phyloP scores from a whole-genome alignment of 2,329 filamentous ascomycete genomes.

The Cordyceps pruinosa region DNA sequence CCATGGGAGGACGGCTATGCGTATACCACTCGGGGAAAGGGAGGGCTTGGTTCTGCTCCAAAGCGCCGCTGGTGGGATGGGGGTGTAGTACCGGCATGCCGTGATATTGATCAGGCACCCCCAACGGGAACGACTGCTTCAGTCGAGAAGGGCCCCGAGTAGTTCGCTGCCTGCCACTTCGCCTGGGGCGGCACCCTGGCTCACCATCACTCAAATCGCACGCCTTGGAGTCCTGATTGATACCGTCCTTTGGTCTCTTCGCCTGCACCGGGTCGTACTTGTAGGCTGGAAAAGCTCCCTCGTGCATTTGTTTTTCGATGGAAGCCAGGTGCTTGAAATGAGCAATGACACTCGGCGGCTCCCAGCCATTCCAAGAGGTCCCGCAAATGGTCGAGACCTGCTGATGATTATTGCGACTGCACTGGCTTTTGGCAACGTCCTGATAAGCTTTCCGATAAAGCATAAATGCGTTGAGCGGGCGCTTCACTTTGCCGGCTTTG shows the following conservation, averaged over 20 bases:
- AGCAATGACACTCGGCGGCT: constrained; percentile 63
- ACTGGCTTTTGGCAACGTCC: constrained; percentile 75
- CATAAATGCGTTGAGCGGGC: constrained; percentile 98
- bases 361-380: constrained; percentile 69
- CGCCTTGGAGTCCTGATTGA: constrained; percentile 30
- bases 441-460: constrained; percentile 91
- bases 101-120: not conserved
- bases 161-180: not conserved
- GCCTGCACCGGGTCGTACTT: constrained; percentile 67
- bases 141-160: constrained; percentile 2
- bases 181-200: not conserved
- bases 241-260: constrained; percentile 46
- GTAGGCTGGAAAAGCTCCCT: constrained; percentile 79
- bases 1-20: not conserved
- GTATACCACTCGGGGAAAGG: not conserved
- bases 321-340: constrained; percentile 74
- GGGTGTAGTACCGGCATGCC: not conserved
- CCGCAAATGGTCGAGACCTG: constrained; percentile 84
- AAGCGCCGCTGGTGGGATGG: not conserved
- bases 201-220: constrained; percentile 37
- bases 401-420: constrained; percentile 86
- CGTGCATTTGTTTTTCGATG: constrained; percentile 77
- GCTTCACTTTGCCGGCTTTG: constrained; percentile 71
- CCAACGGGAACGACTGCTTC: not conserved
- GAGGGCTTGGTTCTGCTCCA: not conserved